Evolutionary conservation across 106 monocot genomes (phyloP), one percentile per base, ranked within the genome.

Genomic region (Platanthera guangdongensis): DNA sequence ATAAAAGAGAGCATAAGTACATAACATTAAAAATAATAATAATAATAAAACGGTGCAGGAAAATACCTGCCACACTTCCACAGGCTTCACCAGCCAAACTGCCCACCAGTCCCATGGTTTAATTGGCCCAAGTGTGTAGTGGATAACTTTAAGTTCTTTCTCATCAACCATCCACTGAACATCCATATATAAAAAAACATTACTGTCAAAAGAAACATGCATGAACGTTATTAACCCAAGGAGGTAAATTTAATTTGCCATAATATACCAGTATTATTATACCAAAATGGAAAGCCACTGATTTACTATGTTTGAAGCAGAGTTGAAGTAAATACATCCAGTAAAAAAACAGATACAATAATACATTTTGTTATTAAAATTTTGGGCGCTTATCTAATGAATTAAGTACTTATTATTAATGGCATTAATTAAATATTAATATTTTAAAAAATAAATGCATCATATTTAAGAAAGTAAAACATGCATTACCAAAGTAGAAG

Each of bases 101-200:
- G 99, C 92, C 90, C 90, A 99, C 99, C 99, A 99, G 76, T 99
- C 99, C 99, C 99, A 99, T 50, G 99, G 99, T 79, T 99, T 99
- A 71, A 99, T 88, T n/a, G 99, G 99, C 25, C 99, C 99, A 62
- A 99, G 86, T 0, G 99, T 99, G 71, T 99, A 99, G 18, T 99
- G 99, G 72, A 99, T 99, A 60, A 99, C 81, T 69, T 81, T 71
- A 74, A 99, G 92, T 81, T 99, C 99, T 71, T 77, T 94, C 79
- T 94, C 99, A 76, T 99, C 88, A 79, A 99, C 99, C 99, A 99
- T 99, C 99, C 99, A 99, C 99, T 99, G 84, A 28, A 83, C 5
- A 71, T 75, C 59, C 67, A 47, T 28, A 71, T 47, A 65, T 71
- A 8, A 46, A 72, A 76, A 80, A 69, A 48, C 15, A 15, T 48